phyloP scores from a whole-genome alignment of 2,329 filamentous ascomycete species.

The Clarireedia sp. region DNA sequence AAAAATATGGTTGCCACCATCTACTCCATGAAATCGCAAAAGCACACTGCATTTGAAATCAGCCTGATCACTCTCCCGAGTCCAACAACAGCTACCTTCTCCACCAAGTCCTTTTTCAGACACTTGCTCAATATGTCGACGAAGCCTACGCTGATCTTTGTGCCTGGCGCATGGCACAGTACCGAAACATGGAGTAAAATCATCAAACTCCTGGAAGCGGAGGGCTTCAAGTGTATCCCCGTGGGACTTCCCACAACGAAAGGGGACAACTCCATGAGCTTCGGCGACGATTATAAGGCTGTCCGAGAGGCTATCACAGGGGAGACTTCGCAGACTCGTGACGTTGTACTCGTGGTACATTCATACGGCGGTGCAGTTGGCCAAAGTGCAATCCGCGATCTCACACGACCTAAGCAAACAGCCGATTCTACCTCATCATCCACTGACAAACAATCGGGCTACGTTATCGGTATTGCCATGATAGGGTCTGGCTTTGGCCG shows the following conservation, averaged over 20 bases:
- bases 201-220: conserved; percentile 26
- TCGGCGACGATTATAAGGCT: conserved; percentile 32
- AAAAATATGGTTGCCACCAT: too few species aligned
- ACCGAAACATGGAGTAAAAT: conserved; percentile 32
- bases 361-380: conserved; percentile 36
- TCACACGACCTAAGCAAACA: conserved; percentile 23
- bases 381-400: conserved; percentile 34
- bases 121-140: conserved; percentile 9
- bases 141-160: conserved; percentile 35
- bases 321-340: conserved; percentile 29
- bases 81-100: too few species aligned
- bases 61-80: too few species aligned
- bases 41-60: too few species aligned
- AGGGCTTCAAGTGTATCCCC: conserved; percentile 27
- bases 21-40: too few species aligned
- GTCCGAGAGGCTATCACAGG: conserved; percentile 28
- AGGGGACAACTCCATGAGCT: conserved; percentile 25
- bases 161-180: conserved; percentile 42
- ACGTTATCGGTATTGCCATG: conserved; percentile 32
- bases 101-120: too few species aligned
- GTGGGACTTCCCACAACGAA: conserved; percentile 32
- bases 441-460: conserved; percentile 17
- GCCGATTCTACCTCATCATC: not conserved
- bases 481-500: conserved; percentile 33
- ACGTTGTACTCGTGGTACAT: conserved; percentile 37